Conservation (phyloP, 2,329 filamentous ascomycete species). For the Fusarium longipes region DNA sequence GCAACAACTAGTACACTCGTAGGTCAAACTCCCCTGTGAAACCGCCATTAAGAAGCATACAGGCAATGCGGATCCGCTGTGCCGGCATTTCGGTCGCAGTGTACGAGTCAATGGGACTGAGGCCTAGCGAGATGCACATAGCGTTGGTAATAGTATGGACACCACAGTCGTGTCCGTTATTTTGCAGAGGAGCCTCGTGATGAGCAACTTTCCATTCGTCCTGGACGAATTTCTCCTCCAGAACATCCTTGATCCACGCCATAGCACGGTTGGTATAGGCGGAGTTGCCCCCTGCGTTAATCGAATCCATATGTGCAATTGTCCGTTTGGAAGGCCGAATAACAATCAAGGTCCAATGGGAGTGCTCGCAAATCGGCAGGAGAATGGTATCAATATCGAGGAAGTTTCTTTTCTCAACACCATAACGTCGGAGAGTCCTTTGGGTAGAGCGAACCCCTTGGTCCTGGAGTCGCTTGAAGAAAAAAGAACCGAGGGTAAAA, state of each 20-base stretch:
- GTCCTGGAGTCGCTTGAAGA: conserved; percentile 66
- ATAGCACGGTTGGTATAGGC: conserved; percentile 57
- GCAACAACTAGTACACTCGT: conserved; percentile 48
- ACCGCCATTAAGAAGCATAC: conserved; percentile 73
- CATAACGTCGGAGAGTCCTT: conserved; percentile 67
- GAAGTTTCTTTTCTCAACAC: conserved; percentile 70
- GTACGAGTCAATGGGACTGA: conserved; percentile 64
- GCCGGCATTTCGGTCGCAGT: conserved; percentile 64
- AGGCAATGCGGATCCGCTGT: conserved; percentile 72
- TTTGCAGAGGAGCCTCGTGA: conserved; percentile 66
- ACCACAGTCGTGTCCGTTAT: conserved; percentile 80
- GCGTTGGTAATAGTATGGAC: conserved; percentile 80
- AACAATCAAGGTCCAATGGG: conserved; percentile 79
- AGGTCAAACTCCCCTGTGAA: conserved; percentile 71
- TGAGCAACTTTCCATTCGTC: conserved; percentile 69
- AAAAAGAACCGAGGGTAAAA: conserved; percentile 73
- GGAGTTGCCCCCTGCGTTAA: conserved; percentile 58
- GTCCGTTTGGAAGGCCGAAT: conserved; percentile 70
- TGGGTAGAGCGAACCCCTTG: conserved; percentile 61
- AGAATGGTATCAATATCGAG: conserved; percentile 74
- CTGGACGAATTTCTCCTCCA: conserved; percentile 64
- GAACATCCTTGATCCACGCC: conserved; percentile 67
- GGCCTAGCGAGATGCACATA: conserved; percentile 67
- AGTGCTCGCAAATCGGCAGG: conserved; percentile 72
- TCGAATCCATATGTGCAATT: conserved; percentile 77